These are phyloP conservation scores for Neonectria magnoliae DNA, from an alignment of 2,329 filamentous ascomycete species.

Conservation along the genomic window DNA sequence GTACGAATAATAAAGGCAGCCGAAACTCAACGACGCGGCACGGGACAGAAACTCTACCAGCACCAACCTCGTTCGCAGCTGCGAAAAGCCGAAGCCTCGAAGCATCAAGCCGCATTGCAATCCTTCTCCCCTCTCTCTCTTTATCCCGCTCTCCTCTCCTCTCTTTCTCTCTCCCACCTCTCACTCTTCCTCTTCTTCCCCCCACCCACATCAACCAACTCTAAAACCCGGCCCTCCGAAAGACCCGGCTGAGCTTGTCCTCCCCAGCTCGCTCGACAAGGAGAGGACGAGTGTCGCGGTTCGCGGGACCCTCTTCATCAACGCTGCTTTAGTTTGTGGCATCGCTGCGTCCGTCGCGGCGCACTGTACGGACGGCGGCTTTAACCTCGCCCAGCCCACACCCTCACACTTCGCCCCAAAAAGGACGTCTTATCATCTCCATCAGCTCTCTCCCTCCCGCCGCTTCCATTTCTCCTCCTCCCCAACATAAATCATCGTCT, in stretches of 20 bases:
- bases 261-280: constrained; percentile 9
- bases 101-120: not conserved
- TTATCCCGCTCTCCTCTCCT: no score
- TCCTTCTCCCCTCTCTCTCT: not conserved
- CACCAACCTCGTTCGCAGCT: not conserved
- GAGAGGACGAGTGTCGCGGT: constrained; percentile 13
- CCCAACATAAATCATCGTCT: constrained; percentile 32
- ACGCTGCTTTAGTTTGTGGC: constrained; percentile 13
- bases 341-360: constrained; percentile 28
- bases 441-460: constrained; percentile 28
- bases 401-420: constrained; percentile 41
- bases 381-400: constrained; percentile 42
- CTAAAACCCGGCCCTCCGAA: constrained; percentile 8
- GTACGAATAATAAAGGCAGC: not conserved
- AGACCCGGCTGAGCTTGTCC: constrained; percentile 9
- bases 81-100: not conserved
- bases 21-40: not conserved
- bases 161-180: not conserved
- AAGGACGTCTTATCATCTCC: constrained; percentile 42
- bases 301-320: not conserved
- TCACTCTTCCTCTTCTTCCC: not conserved
- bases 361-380: constrained; percentile 41
- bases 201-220: constrained; percentile 16
- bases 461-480: constrained; percentile 34
- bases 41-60: not conserved